Percentiles rank a stretch among this genome's conserved stretches.
Evolutionary conservation across 441 rosid genomes (phyloP).

Genomic region (Pelargonium cotyledonis): DNA sequence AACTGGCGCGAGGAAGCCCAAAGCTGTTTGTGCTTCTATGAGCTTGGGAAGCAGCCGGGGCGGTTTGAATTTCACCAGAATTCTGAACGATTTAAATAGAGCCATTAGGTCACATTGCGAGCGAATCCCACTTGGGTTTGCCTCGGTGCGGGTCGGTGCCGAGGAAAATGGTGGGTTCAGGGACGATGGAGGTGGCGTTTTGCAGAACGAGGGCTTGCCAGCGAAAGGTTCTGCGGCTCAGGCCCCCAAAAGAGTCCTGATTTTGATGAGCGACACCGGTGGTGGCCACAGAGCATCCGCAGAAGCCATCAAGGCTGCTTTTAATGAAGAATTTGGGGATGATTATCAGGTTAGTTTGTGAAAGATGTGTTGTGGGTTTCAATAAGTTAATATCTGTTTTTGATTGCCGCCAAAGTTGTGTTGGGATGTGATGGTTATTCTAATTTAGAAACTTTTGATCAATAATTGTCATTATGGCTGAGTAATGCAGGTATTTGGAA

Average conservation of each 20-base stretch:
- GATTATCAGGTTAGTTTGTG: constrained; percentile 65
- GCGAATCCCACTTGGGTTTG: constrained; percentile 75
- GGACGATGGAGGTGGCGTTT: constrained; percentile 44
- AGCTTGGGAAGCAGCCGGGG: constrained; percentile 27
- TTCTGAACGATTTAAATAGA: constrained; percentile 59
- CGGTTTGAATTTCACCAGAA: constrained; percentile 28
- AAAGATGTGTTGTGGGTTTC: neutral
- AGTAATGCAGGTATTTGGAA: neutral
- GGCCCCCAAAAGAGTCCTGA: constrained; percentile 65
- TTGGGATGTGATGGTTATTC: no score
- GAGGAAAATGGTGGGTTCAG: constrained; percentile 36
- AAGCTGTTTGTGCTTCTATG: constrained; percentile 39
- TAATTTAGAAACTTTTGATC: no score
- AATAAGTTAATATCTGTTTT: neutral
- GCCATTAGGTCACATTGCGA: constrained; percentile 60
- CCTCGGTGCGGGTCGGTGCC: constrained; percentile 46
- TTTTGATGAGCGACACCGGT: constrained; percentile 97
- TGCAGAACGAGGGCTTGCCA: constrained; percentile 51
- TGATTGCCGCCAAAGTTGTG: constrained; percentile 12
- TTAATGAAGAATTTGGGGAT: constrained; percentile 68
- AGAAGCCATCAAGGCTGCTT: constrained; percentile 85
- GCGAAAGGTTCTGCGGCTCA: constrained; percentile 42
- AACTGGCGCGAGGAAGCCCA: constrained; percentile 22
- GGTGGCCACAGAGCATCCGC: constrained; percentile 98
- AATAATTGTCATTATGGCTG: no score